These are phyloP conservation scores for Fusarium denticulatum DNA, from an alignment of 2,329 filamentous ascomycete genomes.

Conservation along the genomic window DNA sequence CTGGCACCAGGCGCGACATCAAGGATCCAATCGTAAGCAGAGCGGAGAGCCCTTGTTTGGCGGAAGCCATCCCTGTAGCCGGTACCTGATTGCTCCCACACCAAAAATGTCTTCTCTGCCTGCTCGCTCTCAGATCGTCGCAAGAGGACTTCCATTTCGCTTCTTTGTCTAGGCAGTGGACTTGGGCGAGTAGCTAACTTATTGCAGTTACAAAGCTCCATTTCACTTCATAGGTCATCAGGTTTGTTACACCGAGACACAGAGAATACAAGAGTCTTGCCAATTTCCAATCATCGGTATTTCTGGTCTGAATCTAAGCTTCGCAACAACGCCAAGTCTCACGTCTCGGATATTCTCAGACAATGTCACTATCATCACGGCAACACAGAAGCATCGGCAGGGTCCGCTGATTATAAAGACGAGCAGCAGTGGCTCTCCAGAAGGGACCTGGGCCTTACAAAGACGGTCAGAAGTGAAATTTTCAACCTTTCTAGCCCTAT, in stretches of 20 bases:
- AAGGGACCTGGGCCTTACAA: slow-evolving; percentile 9
- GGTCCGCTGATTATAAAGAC: slow-evolving; percentile 26
- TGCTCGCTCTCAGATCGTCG: slow-evolving; percentile 20
- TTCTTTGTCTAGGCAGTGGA: slow-evolving; percentile 28
- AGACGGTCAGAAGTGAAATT: slow-evolving; percentile 10
- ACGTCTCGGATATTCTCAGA: slow-evolving; percentile 19
- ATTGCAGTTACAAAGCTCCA: slow-evolving; percentile 13
- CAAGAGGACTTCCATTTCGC: slow-evolving; percentile 30
- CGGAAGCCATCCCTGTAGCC: slow-evolving; percentile 36
- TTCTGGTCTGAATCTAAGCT: slow-evolving; percentile 7
- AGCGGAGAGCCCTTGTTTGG: slow-evolving; percentile 39
- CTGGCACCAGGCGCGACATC: slow-evolving; percentile 36
- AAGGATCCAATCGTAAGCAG: slow-evolving; percentile 21
- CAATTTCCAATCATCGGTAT: slow-evolving; percentile 16
- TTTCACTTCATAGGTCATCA: not conserved
- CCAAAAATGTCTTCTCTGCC: slow-evolving; percentile 8
- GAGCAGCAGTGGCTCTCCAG: slow-evolving; percentile 2
- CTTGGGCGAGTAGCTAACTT: slow-evolving; percentile 17
- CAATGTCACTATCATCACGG: slow-evolving; percentile 8
- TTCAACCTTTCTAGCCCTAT: slow-evolving; percentile 1
- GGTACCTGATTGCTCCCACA: slow-evolving; percentile 43
- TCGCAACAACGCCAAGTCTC: slow-evolving; percentile 22
- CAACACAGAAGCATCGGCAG: slow-evolving; percentile 1
- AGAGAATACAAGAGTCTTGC: not conserved
- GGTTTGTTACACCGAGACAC: not conserved